These are phyloP conservation scores for Globisporangium mamillatum DNA, from an alignment of 352 stramenopile species.

Conservation along the genomic window DNA sequence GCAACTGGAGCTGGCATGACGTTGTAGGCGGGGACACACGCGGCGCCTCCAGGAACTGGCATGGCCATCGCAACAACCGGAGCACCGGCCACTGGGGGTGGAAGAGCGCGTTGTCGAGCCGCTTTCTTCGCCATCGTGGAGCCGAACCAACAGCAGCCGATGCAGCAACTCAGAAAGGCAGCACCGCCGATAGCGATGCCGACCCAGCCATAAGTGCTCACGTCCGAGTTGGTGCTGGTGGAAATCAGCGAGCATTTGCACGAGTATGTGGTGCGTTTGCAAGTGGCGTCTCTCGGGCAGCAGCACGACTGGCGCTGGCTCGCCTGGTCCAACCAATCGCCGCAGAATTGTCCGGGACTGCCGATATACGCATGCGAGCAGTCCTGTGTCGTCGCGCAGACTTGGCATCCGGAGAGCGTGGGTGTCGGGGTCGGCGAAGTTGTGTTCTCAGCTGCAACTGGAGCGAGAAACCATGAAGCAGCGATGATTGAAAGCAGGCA, in stretches of 20 bases:
- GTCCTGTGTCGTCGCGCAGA: slow-evolving; percentile 18
- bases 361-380: slow-evolving; percentile 27
- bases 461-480: not conserved
- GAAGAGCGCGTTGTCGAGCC: not conserved
- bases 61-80: not conserved
- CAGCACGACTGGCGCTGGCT: slow-evolving; percentile 26
- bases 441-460: slow-evolving; percentile 1
- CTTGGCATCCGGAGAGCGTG: slow-evolving; percentile 25
- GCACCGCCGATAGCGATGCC: slow-evolving; percentile 5
- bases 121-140: slow-evolving; percentile 7
- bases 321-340: slow-evolving; percentile 25
- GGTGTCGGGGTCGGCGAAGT: not conserved
- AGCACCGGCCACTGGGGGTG: not conserved
- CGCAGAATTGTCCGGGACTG: slow-evolving; percentile 25
- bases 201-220: slow-evolving; percentile 10
- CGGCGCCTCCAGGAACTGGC: slow-evolving; percentile 3
- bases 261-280: slow-evolving; percentile 12
- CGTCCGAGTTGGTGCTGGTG: not conserved
- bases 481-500: not conserved
- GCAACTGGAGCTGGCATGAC: slow-evolving; percentile 3
- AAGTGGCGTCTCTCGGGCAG: slow-evolving; percentile 23
- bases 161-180: slow-evolving; percentile 10
- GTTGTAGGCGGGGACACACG: not conserved
- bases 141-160: slow-evolving; percentile 9
- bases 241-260: slow-evolving; percentile 9